Percentiles rank a stretch among this genome's conserved stretches.
These are phyloP conservation scores for Nowakowskiella sp. DNA, from an alignment of 192 early-diverging fungal species.

Conservation along the genomic window DNA sequence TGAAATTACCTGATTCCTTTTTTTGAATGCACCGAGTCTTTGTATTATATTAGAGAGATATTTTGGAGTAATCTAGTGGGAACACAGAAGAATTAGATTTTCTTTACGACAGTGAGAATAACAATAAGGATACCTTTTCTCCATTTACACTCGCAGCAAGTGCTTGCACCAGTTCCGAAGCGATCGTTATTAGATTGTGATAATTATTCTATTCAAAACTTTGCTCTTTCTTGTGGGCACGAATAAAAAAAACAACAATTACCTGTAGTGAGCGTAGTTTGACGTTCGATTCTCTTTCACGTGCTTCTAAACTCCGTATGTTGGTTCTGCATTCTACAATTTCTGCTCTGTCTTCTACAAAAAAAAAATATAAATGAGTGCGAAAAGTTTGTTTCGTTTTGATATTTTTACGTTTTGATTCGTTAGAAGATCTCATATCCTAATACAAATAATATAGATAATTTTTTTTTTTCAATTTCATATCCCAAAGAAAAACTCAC, in stretches of 20 bases:
- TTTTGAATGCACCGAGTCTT: conserved; percentile 32
- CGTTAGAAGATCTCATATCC: too few species aligned
- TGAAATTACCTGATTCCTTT: too few species aligned
- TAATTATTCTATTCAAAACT: conserved; percentile 28
- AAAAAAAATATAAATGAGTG: too few species aligned
- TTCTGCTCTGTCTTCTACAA: too few species aligned
- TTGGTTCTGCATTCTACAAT: background rate
- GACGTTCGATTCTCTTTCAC: background rate
- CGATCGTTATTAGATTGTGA: conserved; percentile 47
- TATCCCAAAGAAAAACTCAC: too few species aligned
- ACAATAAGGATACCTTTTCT: conserved; percentile 21
- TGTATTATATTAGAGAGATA: conserved; percentile 36
- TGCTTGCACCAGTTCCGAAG: conserved; percentile 43
- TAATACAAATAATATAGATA: too few species aligned
- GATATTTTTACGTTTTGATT: too few species aligned
- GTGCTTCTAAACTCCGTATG: background rate
- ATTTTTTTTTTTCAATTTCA: too few species aligned
- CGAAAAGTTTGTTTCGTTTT: too few species aligned
- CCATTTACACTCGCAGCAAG: conserved; percentile 39
- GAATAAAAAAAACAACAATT: background rate
- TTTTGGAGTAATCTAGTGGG: conserved; percentile 27
- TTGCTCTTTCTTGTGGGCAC: too few species aligned
- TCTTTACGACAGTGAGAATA: background rate
- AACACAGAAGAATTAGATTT: conserved; percentile 2
- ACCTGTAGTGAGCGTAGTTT: conserved; percentile 2